Base-by-base conservation (phyloP, 1,284 basidiomycete species). In the Trametes polyzona region DNA sequence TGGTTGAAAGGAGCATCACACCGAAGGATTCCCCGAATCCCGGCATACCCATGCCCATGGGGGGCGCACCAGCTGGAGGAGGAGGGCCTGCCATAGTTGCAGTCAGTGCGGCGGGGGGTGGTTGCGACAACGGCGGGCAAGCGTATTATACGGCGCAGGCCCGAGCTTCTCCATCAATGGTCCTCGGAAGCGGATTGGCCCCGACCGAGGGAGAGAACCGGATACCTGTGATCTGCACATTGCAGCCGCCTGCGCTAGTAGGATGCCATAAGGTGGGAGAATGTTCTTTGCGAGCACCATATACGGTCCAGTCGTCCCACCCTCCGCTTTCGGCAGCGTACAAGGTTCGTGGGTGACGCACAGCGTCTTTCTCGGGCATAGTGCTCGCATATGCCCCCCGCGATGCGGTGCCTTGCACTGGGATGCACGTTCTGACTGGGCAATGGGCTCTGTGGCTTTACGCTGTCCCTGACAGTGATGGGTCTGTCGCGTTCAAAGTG, bases 1-100 rank as follows among this genome's bases (percentile, higher is more conserved):
- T 52, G 16, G 52, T 50, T 19, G 61, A 63, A 24, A 63, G 27
- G 23, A 63, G 58, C 52, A 57, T 59, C n/a, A 57, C 61, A 19
- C 61, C 61, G 37, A 52, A 63, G 14, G 61, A 55, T 41, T 53
- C 51, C 23, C 58, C 61, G 36, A 63, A 57, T 35, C 48, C 51
- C 35, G n/a, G n/a, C n/a, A n/a, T n/a, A n/a, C n/a, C n/a, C n/a
- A 37, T 27, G 40, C 46, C 48, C 3, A 21, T 12, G 24, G 36
- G 36, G 23, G 44, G 52, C 4, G 32, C 21, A 21, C 10, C 43
- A 17, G 21, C 11, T 9, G 23, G 8, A 2, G 35, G 35, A 23
- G 44, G 42, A 32, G 19, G 23, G 29, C 14, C 21, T 40, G 36
- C 36, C 52, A 47, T 53, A 24, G 23, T 33, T 32, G 29, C 52